A percentile compares a stretch with the other conserved stretches of the same genome.
These are phyloP conservation scores for Spencermartinsiella europaea DNA, from an alignment of 805 yeast species.

Conservation along the genomic window DNA sequence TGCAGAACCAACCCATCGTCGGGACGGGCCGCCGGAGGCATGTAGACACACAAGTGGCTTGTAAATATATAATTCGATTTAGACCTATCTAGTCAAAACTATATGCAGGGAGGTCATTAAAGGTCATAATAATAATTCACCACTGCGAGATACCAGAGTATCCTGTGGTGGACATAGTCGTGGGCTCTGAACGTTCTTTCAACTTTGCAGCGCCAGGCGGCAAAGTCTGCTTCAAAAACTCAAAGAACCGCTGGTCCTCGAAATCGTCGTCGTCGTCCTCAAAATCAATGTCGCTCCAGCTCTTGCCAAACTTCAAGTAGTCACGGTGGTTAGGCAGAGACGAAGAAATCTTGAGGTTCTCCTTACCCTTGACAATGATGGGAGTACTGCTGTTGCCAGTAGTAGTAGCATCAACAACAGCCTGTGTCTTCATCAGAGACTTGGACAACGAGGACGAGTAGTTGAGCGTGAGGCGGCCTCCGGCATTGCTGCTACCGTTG, in stretches of 20 bases:
- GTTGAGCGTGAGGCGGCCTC: neutral
- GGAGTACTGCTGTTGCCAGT: conserved; percentile 4
- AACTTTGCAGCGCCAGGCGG: conserved; percentile 7
- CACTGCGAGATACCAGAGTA: neutral
- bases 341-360: conserved; percentile 10
- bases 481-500: neutral
- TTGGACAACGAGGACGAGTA: neutral
- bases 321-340: conserved; percentile 19
- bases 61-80: too few species aligned
- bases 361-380: conserved; percentile 7
- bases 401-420: conserved; percentile 3
- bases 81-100: neutral
- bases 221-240: conserved; percentile 11
- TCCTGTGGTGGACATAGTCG: neutral
- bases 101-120: neutral
- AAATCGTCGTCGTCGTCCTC: conserved; percentile 26
- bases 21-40: too few species aligned
- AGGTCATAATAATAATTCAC: neutral
- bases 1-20: too few species aligned
- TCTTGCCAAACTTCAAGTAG: conserved; percentile 26
- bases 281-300: conserved; percentile 27
- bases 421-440: neutral
- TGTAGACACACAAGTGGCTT: too few species aligned
- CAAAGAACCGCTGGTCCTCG: conserved; percentile 15
- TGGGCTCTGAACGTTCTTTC: neutral